phyloP scores from a whole-genome alignment of 768 basidiomycete genomes.

The Amanita rimosa region DNA sequence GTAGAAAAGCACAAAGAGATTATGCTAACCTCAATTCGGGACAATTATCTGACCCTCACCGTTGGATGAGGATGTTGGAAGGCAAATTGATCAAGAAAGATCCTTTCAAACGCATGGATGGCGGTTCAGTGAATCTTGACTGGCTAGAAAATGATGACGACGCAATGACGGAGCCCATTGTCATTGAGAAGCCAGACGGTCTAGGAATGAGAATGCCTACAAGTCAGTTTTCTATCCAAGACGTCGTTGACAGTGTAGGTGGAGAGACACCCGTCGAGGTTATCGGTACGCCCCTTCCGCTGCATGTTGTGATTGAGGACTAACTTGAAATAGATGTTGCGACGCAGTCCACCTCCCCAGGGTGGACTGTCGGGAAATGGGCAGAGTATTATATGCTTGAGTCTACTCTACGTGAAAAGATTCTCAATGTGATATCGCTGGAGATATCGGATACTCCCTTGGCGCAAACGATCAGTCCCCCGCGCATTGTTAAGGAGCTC shows the following conservation, averaged over 20 bases:
- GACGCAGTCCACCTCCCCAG: slow-evolving; percentile 72
- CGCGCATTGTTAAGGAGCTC: slow-evolving; percentile 73
- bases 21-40: slow-evolving; percentile 70
- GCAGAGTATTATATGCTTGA: slow-evolving; percentile 74
- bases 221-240: slow-evolving; percentile 56
- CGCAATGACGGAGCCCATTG: slow-evolving; percentile 75
- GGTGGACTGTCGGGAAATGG: slow-evolving; percentile 91
- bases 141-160: slow-evolving; percentile 67
- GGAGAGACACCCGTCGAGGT: slow-evolving; percentile 77
- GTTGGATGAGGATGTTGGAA: slow-evolving; percentile 63
- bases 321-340: slow-evolving; percentile 54
- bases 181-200: slow-evolving; percentile 69
- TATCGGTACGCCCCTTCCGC: slow-evolving; percentile 48
- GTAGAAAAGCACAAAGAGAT: slow-evolving; percentile 65
- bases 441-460: slow-evolving; percentile 85
- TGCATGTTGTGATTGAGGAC: background rate
- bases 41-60: slow-evolving; percentile 47
- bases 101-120: slow-evolving; percentile 57
- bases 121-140: slow-evolving; percentile 50
- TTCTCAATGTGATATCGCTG: slow-evolving; percentile 91
- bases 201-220: slow-evolving; percentile 88
- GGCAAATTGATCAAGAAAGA: slow-evolving; percentile 52
- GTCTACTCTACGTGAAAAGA: slow-evolving; percentile 63
- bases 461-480: slow-evolving; percentile 70
- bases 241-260: slow-evolving; percentile 75